These are phyloP conservation scores for Kwoniella europaea DNA, from an alignment of 768 basidiomycete species.

Conservation along the genomic window DNA sequence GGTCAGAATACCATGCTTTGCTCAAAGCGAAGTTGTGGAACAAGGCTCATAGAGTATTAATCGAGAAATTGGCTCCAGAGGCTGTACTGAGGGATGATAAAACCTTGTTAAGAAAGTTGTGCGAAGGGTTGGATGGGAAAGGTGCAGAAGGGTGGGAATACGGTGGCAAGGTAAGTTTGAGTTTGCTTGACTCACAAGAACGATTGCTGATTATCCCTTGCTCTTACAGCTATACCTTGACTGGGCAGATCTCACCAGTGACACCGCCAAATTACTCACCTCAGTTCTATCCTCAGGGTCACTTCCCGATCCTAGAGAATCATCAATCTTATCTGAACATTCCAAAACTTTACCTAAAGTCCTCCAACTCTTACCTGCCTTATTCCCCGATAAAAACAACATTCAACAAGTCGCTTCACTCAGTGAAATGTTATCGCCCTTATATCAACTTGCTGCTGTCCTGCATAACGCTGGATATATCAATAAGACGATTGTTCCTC, in stretches of 20 bases:
- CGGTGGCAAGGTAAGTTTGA: slow-evolving; percentile 80
- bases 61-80: slow-evolving; percentile 85
- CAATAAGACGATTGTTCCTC: slow-evolving; percentile 9
- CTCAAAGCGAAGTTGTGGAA: slow-evolving; percentile 72
- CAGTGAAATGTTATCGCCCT: slow-evolving; percentile 48
- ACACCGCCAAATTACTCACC: slow-evolving; percentile 13
- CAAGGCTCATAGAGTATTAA: slow-evolving; percentile 80
- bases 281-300: slow-evolving; percentile 19
- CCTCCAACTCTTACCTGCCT: slow-evolving; percentile 42
- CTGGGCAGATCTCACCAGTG: slow-evolving; percentile 4
- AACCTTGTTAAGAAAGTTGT: slow-evolving; percentile 71
- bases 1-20: slow-evolving; percentile 76
- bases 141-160: slow-evolving; percentile 77
- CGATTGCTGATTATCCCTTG: not conserved
- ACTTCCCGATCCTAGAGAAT: slow-evolving; percentile 22
- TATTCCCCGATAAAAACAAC: slow-evolving; percentile 44
- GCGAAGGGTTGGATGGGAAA: slow-evolving; percentile 68
- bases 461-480: slow-evolving; percentile 39
- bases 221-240: slow-evolving; percentile 9
- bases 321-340: slow-evolving; percentile 22
- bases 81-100: slow-evolving; percentile 73
- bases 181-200: no score
- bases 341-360: slow-evolving; percentile 33
- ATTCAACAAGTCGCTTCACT: slow-evolving; percentile 44
- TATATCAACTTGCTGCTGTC: slow-evolving; percentile 40